A percentile compares a stretch with the other conserved stretches of the same genome.
Conservation (phyloP, 2,329 filamentous ascomycete genomes). For the Tolypocladium album region DNA sequence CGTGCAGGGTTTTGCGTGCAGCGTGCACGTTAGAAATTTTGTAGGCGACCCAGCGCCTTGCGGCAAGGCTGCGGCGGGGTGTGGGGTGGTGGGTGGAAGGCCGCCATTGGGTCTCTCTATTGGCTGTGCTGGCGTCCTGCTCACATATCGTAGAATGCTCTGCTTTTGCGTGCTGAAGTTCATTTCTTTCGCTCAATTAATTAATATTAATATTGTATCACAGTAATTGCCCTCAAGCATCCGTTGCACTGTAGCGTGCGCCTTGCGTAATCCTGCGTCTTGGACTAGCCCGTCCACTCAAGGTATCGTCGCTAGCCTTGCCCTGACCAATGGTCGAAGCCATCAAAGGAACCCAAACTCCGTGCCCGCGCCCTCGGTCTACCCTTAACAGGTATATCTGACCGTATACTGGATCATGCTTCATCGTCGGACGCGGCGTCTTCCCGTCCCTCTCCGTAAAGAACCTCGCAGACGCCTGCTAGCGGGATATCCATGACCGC, state of each 20-base stretch:
- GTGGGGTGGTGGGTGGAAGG: not conserved
- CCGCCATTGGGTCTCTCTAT: not conserved
- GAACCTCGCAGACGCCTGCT: conserved; percentile 85
- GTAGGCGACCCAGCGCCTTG: conserved; percentile 6
- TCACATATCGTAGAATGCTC: not conserved
- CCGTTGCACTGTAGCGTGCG: not conserved
- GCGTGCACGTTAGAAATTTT: conserved; percentile 6
- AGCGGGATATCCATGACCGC: conserved; percentile 95
- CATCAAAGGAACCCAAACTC: not conserved
- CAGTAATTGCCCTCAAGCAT: no score
- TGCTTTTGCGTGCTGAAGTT: not conserved
- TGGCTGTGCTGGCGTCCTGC: not conserved
- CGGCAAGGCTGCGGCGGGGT: conserved; percentile 10
- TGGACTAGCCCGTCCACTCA: not conserved
- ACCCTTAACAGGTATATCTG: not conserved
- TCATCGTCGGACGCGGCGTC: conserved; percentile 12
- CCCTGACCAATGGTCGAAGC: not conserved
- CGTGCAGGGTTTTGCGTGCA: not conserved
- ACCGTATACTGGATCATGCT: not conserved
- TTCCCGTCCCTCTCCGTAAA: conserved; percentile 59
- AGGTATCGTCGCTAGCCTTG: not conserved
- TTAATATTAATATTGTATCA: not conserved
- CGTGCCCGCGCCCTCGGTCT: not conserved
- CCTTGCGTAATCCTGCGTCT: not conserved
- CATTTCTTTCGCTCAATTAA: not conserved